Conservation (phyloP, 2,329 filamentous ascomycete genomes). For the Neofusicoccum cordaticola region DNA sequence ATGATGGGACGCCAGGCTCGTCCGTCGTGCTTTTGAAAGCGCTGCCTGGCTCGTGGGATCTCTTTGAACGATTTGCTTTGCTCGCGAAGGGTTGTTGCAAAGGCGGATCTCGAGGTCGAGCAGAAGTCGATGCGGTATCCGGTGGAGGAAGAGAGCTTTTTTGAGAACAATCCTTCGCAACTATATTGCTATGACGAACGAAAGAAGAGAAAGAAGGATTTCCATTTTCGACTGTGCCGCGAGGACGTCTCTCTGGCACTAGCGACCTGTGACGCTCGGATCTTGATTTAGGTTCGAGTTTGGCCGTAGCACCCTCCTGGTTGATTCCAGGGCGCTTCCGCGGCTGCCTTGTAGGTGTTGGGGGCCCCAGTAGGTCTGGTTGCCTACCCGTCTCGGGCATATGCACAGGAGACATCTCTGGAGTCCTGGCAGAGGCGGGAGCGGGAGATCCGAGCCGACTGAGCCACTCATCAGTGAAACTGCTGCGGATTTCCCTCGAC, state of each 20-base stretch:
- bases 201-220: not conserved
- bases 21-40: not conserved
- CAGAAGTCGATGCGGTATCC: not conserved
- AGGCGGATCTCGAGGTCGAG: not conserved
- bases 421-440: not conserved
- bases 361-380: not conserved
- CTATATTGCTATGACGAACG: not conserved
- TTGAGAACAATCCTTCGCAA: not conserved
- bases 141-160: not conserved
- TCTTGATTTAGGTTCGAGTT: not conserved
- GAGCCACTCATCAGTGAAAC: constrained; percentile 6
- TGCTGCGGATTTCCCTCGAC: constrained; percentile 9
- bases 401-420: not conserved
- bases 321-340: not conserved
- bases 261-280: not conserved
- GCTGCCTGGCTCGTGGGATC: not conserved
- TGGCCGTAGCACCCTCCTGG: not conserved
- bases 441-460: not conserved
- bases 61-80: too few relatives aligned
- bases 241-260: not conserved
- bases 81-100: not conserved
- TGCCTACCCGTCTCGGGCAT: not conserved
- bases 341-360: not conserved
- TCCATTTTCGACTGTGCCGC: not conserved
- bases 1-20: not conserved